A percentile compares a stretch with the other conserved stretches of the same genome.
phyloP scores from a whole-genome alignment of 257 asterid genomes.

The Marsdenia floribunda region DNA sequence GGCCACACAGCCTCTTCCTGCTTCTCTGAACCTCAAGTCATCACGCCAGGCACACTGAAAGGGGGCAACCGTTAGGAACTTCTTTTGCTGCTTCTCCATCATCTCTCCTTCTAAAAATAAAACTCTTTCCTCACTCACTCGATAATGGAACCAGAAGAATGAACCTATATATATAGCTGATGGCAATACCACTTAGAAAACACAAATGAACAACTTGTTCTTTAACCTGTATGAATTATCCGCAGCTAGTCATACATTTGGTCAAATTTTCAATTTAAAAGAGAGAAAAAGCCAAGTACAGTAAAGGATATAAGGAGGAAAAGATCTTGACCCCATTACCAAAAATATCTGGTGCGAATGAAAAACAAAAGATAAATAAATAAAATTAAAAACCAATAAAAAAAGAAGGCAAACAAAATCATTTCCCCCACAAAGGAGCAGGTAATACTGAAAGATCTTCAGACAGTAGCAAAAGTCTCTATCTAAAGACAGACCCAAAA shows the following conservation, averaged over 20 bases:
- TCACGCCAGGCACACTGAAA: constrained; percentile 95
- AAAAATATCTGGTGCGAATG: constrained; percentile 15
- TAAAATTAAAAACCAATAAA: not conserved
- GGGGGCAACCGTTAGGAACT: constrained; percentile 86
- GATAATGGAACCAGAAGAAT: not conserved
- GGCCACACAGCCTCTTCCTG: constrained; percentile 96
- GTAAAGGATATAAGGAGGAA: not conserved
- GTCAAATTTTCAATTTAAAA: not conserved
- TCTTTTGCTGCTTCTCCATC: constrained; percentile 71
- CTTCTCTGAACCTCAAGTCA: constrained; percentile 78
- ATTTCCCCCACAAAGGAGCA: constrained; percentile 8
- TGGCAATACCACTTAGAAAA: not conserved
- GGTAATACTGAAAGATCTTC: constrained; percentile 8
- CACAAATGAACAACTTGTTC: constrained; percentile 4
- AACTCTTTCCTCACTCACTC: constrained; percentile 18
- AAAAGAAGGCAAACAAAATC: not conserved
- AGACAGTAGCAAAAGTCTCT: constrained; percentile 13
- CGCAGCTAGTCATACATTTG: not conserved
- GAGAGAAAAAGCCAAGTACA: not conserved
- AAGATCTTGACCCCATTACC: not conserved
- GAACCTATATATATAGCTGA: not conserved
- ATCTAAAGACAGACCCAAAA: constrained; percentile 23
- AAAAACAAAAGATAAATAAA: not conserved
- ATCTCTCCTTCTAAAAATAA: constrained; percentile 8
- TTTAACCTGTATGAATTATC: constrained; percentile 3